Base-by-base conservation (phyloP, 495 filamentous ascomycete species). In the Aspergillus carlsbadensis region DNA sequence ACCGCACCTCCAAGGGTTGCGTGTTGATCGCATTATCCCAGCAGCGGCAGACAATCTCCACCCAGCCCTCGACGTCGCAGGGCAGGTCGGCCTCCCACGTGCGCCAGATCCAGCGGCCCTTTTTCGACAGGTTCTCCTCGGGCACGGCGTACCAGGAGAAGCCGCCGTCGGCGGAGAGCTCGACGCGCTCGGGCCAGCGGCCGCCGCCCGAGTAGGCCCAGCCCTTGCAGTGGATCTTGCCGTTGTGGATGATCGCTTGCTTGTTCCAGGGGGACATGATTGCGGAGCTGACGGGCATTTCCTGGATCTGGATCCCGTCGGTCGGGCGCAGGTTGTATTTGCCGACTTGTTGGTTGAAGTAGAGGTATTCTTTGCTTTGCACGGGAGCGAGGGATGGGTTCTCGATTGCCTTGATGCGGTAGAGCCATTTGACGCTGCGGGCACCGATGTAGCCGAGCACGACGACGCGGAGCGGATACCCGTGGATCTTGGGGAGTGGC, bases 401-500 rank as follows among this genome's bases (percentile, higher is more conserved):
- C 52, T 73, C 63, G 14, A 70, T 68, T 3, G 26, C 26, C 45
- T 70, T 73, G 22, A 78, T 67, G 7, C 67, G 65, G 29, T 70
- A 73, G 1, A 78, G 58, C 75, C 75, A 78, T 52, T 78, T 78
- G 8, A 77, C 74, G 34, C 69, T 68, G 1, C 66, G 64, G 15
- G 68, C 71, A 6, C 70, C 73, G 37, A 88, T 86, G 53, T 86
- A 86, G 0, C 86, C 86, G 42, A 83, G 66, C 0, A 87, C 83
- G 1, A 89, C 77, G 0, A 77, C 78, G 4, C 87, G 76, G 3
- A 90, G 64, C 3, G 86, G 86, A 20, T 71, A 84, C 2, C 86
- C 87, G 56, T 88, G 85, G 58, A 85, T 84, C 54, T 77, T 80
- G 1, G 86, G 86, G 1, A 90, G 73, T 0, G 82, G 81, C 54